Conservation (phyloP, 345 rosid genomes). For the Gossypium longicalyx region DNA sequence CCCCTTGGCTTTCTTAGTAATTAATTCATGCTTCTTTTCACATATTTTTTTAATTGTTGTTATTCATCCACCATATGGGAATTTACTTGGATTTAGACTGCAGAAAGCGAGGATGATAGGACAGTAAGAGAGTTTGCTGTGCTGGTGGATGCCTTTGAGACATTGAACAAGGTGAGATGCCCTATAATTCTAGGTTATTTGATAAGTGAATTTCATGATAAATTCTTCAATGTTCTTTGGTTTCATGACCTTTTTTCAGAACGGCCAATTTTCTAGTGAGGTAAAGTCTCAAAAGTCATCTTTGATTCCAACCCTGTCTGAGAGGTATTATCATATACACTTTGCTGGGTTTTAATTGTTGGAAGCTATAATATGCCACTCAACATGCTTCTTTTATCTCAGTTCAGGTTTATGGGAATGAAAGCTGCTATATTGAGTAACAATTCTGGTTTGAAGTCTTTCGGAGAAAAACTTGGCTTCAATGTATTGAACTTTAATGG, state of each 20-base stretch:
- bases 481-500: constrained; percentile 35
- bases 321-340: constrained; percentile 41
- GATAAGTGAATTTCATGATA: not conserved
- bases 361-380: not conserved
- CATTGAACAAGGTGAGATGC: constrained; percentile 42
- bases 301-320: constrained; percentile 35
- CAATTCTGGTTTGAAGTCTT: constrained; percentile 40
- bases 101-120: constrained; percentile 86
- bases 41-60: constrained; percentile 1
- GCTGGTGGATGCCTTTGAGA: constrained; percentile 59
- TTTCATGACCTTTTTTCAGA: constrained; percentile 23
- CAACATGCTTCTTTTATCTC: constrained; percentile 3
- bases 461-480: constrained; percentile 51
- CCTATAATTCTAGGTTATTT: not conserved
- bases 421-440: constrained; percentile 64
- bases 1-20: not conserved
- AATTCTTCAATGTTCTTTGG: constrained; percentile 15
- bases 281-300: constrained; percentile 23
- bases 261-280: constrained; percentile 25
- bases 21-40: not conserved
- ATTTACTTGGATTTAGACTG: constrained; percentile 41
- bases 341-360: constrained; percentile 1
- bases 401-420: constrained; percentile 76
- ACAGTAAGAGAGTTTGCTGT: constrained; percentile 60
- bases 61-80: constrained; percentile 17